Percentiles rank a stretch among this genome's conserved stretches.
These are phyloP conservation scores for Phytopythium montanum DNA, from an alignment of 352 stramenopile species.

Conservation along the genomic window DNA sequence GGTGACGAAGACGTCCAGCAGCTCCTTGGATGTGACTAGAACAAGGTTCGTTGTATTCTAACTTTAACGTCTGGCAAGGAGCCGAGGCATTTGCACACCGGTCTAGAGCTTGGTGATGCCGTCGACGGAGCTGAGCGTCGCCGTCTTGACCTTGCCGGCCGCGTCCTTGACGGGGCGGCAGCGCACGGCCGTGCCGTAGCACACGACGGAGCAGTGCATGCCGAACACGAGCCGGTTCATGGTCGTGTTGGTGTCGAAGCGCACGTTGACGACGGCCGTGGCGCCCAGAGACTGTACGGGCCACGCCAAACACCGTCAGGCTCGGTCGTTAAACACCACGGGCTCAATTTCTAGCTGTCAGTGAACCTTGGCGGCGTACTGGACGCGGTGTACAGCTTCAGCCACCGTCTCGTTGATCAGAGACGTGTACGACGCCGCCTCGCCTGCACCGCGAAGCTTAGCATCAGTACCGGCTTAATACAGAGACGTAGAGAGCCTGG, in stretches of 20 bases:
- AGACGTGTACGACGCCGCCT: conserved; percentile 72
- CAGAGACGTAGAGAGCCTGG: neutral
- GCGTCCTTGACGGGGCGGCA: conserved; percentile 33
- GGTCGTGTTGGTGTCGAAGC: conserved; percentile 81
- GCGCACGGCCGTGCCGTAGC: conserved; percentile 73
- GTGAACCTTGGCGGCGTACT: conserved; percentile 56
- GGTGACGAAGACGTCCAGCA: neutral
- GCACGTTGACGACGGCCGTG: conserved; percentile 75
- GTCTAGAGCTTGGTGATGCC: conserved; percentile 3
- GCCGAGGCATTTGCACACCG: neutral
- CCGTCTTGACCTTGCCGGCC: conserved; percentile 5
- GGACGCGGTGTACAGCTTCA: conserved; percentile 74
- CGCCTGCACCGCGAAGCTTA: conserved; percentile 20
- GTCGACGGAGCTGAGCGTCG: conserved; percentile 3
- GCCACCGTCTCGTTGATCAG: conserved; percentile 83
- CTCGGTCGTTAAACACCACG: neutral
- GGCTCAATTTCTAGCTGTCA: neutral
- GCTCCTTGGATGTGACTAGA: neutral
- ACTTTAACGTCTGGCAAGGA: neutral
- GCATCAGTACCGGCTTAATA: neutral
- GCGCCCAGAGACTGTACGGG: conserved; percentile 47
- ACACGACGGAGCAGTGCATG: conserved; percentile 76
- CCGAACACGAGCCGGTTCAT: conserved; percentile 86
- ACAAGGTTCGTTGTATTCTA: neutral
- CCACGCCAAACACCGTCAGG: neutral